Base-by-base conservation (phyloP, 1,284 basidiomycete species). In the Tilletia horrida region DNA sequence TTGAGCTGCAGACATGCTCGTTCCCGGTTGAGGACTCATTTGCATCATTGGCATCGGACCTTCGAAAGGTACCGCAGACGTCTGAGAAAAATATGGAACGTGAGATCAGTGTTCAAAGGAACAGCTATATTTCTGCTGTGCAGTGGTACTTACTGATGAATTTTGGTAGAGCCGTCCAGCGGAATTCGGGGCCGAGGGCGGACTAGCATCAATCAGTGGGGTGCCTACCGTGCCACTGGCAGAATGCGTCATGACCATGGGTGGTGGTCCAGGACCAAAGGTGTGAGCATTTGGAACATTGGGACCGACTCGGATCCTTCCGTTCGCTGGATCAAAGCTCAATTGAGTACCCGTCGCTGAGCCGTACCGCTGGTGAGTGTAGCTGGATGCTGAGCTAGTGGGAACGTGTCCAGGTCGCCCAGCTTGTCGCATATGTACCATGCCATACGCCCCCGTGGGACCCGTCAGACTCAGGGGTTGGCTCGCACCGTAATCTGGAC, bases 291-390 rank as follows among this genome's bases (percentile, higher is more conserved):
- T 59, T 7, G 55, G 55, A 4, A 59, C 31, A 40, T 31, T 59
- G 29, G 55, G 55, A 0, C 55, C 55, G 11, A 59, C 55, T 3
- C 55, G 55, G 16, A 59, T 59, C 6, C 55, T 25, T 7, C 55
- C 55, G 31, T 59, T 59, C 13, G 55, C 55, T n/a, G 55, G 55
- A 40, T 59, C 55, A 21, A 59, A 59, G 55, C 55, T 59, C 3
- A 59, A 27, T 27, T 59, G 55, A 13, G 55, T 59, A 27, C 55
- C 55, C 29, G 55, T 29, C 29, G 55, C 55, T 14, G 55, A 59
- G 31, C 31, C 31, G 31, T 31, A 40, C 13, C 55, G 55, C 55
- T 59, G 55, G n/a, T 59, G 55, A 18, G 27, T 29, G 14, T 35
- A 59, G 55, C 55, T 59, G 29, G 55, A 59, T 1, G 27, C 55